Percentiles rank a stretch among this genome's conserved stretches.
These are phyloP conservation scores for Mucor sp. DNA, from an alignment of 371 early-diverging fungal species.

Conservation along the genomic window DNA sequence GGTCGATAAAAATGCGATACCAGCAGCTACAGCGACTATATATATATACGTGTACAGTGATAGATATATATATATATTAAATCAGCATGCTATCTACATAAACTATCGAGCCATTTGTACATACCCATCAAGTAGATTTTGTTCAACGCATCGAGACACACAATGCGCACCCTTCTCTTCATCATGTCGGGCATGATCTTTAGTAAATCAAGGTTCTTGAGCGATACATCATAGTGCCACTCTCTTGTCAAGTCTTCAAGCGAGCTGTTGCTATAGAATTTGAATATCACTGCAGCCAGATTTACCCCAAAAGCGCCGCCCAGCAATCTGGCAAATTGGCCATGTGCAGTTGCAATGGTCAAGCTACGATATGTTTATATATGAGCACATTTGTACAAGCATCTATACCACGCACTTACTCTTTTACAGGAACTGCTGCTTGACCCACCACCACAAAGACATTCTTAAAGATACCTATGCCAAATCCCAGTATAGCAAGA, in stretches of 20 bases:
- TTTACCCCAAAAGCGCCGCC: constrained; percentile 77
- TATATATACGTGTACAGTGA: too few relatives aligned
- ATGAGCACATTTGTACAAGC: too few relatives aligned
- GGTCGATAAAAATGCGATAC: background rate
- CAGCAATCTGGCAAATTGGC: constrained; percentile 58
- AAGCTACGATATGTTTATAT: constrained; percentile 7
- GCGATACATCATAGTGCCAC: background rate
- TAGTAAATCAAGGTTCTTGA: background rate
- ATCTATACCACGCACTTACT: background rate
- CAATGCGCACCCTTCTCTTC: background rate
- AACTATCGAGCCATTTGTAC: background rate
- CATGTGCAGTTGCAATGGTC: constrained; percentile 14
- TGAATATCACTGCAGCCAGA: constrained; percentile 54
- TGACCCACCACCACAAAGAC: constrained; percentile 23
- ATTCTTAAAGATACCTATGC: constrained; percentile 56
- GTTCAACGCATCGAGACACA: background rate
- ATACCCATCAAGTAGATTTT: background rate
- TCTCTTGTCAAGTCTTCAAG: background rate
- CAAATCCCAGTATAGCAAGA: constrained; percentile 56
- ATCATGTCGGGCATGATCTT: background rate
- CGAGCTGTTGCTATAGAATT: constrained; percentile 32
- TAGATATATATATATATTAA: too few relatives aligned
- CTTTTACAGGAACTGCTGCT: constrained; percentile 1
- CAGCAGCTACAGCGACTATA: background rate
- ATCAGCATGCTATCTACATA: background rate